A percentile compares a stretch with the other conserved stretches of the same genome.
These are phyloP conservation scores for Cladosporium sphaerospermum DNA, from an alignment of 2,329 filamentous ascomycete species.

Conservation along the genomic window DNA sequence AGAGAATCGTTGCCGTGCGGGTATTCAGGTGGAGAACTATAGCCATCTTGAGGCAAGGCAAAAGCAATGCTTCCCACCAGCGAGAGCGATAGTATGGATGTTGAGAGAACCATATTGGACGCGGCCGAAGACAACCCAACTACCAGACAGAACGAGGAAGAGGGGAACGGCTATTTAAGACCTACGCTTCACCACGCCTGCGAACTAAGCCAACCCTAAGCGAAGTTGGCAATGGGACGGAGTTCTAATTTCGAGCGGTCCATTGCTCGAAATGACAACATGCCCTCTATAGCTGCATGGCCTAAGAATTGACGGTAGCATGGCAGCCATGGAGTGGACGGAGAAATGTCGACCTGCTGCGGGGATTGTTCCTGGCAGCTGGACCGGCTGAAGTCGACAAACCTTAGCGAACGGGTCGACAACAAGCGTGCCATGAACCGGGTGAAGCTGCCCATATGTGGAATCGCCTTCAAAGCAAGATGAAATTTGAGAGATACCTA, in stretches of 20 bases:
- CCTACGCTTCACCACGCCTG: not conserved
- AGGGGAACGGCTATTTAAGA: not conserved
- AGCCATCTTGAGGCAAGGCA: not conserved
- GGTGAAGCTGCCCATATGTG: no score
- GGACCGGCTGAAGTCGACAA: constrained; percentile 8
- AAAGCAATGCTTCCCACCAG: not conserved
- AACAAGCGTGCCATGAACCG: no score
- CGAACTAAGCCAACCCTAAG: not conserved
- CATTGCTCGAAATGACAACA: not conserved
- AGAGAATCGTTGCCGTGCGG: constrained; percentile 17
- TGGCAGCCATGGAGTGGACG: constrained; percentile 5
- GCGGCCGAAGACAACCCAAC: not conserved
- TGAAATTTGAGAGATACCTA: no score
- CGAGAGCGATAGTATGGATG: not conserved
- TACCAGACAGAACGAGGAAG: no score
- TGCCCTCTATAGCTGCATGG: not conserved
- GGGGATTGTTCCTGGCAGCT: constrained; percentile 6
- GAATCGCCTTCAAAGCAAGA: no score
- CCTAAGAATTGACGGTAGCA: not conserved
- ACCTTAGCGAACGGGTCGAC: not conserved
- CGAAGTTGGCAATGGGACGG: not conserved
- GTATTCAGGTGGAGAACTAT: not conserved
- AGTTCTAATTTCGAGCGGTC: not conserved
- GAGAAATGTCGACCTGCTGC: constrained; percentile 8
- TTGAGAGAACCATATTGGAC: not conserved